Evolutionary conservation across 2,329 filamentous ascomycete species (phyloP).

Genomic region (Achaetomium macrosporum): DNA sequence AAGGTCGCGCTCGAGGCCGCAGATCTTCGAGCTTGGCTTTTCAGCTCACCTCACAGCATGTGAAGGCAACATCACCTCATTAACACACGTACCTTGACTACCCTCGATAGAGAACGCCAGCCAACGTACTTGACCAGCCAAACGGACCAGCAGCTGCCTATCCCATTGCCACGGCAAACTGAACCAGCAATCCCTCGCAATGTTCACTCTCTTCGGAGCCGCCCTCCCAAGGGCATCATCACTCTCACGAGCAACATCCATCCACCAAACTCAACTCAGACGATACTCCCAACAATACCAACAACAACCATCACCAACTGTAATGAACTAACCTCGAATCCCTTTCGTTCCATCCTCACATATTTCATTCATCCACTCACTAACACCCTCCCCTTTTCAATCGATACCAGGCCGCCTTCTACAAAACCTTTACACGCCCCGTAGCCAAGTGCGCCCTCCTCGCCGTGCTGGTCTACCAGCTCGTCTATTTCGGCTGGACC

Average conservation of each 20-base stretch:
- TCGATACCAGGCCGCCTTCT: slow-evolving; percentile 54
- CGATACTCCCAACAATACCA: slow-evolving; percentile 9
- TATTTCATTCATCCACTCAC: background rate
- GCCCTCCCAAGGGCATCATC: slow-evolving; percentile 9
- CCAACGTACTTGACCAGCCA: too few relatives aligned
- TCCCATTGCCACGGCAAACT: background rate
- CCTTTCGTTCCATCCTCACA: background rate
- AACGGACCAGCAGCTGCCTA: too few relatives aligned
- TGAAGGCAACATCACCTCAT: too few relatives aligned
- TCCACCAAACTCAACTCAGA: slow-evolving; percentile 11
- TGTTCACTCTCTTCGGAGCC: background rate
- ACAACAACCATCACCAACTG: slow-evolving; percentile 13
- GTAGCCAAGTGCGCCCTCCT: slow-evolving; percentile 68
- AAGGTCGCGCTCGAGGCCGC: background rate
- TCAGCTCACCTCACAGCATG: background rate
- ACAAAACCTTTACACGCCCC: slow-evolving; percentile 67
- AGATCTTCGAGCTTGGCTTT: slow-evolving; percentile 7
- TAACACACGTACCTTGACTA: too few relatives aligned
- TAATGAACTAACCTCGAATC: background rate
- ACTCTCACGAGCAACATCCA: background rate
- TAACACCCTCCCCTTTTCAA: background rate
- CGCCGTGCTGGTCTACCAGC: slow-evolving; percentile 72
- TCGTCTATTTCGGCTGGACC: slow-evolving; percentile 68
- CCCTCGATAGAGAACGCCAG: too few relatives aligned
- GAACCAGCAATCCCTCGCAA: background rate